A percentile compares a stretch with the other conserved stretches of the same genome.
Evolutionary conservation across 1,284 basidiomycete species (phyloP).

Genomic region (Sporisorium graminicola): DNA sequence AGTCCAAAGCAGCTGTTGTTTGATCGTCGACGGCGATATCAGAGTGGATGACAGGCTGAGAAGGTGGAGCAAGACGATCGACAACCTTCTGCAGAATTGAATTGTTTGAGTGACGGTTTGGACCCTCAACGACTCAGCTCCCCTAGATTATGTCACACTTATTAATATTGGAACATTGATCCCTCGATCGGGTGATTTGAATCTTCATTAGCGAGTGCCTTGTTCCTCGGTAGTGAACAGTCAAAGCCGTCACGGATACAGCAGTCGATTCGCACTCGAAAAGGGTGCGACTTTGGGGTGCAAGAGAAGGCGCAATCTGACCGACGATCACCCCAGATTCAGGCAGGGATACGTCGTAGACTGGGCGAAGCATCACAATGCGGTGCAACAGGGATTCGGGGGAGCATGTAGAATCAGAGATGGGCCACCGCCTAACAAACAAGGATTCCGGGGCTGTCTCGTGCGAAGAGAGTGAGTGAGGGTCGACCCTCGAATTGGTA

Average conservation of each 20-base stretch:
- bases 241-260: neutral
- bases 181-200: neutral
- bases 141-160: constrained; percentile 2
- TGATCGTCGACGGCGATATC: neutral
- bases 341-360: neutral
- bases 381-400: neutral
- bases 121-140: neutral
- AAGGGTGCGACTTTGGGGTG: neutral
- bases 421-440: neutral
- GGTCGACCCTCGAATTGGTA: neutral
- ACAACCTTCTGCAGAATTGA: neutral
- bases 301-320: neutral
- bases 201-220: neutral
- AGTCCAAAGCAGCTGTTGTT: neutral
- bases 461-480: neutral
- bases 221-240: too few relatives aligned
- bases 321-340: neutral
- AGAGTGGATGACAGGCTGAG: neutral
- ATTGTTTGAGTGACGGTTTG: neutral
- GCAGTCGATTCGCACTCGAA: neutral
- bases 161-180: neutral
- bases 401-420: neutral
- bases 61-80: neutral
- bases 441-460: neutral
- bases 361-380: neutral